Conservation (phyloP, 2,329 filamentous ascomycete genomes). For the Diaporthe vexans region DNA sequence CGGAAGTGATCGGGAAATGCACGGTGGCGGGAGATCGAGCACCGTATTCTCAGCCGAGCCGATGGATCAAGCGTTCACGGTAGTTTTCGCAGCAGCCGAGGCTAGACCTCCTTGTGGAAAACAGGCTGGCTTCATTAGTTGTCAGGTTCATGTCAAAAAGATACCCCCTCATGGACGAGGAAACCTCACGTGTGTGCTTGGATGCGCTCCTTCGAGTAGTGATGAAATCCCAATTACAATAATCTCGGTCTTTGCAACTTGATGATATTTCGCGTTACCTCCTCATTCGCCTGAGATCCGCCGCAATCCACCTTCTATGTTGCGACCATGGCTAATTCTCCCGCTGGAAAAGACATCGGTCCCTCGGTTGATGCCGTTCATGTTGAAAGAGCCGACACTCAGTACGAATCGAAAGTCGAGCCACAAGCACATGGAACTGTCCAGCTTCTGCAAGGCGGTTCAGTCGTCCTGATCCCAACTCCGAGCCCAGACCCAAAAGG, state of each 20-base stretch:
- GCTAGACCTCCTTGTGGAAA: too few relatives aligned
- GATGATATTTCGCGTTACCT: neutral
- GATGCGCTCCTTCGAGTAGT: neutral
- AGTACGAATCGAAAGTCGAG: neutral
- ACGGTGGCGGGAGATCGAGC: neutral
- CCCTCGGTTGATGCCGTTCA: neutral
- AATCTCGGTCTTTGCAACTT: neutral
- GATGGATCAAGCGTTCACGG: neutral
- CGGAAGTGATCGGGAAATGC: neutral
- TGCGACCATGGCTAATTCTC: neutral
- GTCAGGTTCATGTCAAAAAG: neutral
- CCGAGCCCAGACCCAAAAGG: slow-evolving; percentile 15
- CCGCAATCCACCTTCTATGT: too few relatives aligned
- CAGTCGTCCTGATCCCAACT: slow-evolving; percentile 1
- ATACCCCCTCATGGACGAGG: too few relatives aligned
- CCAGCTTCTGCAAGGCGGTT: neutral
- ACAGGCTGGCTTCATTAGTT: neutral
- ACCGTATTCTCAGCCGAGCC: neutral
- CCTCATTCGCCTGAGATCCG: neutral
- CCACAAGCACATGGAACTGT: slow-evolving; percentile 4
- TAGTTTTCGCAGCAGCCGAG: neutral
- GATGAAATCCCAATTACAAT: neutral
- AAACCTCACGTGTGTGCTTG: neutral
- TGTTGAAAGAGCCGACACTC: neutral
- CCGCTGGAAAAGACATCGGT: neutral